Percentiles rank a stretch among this genome's conserved stretches.
Evolutionary conservation across 495 filamentous ascomycete genomes (phyloP).

Genomic region (Durotheca rogersii): DNA sequence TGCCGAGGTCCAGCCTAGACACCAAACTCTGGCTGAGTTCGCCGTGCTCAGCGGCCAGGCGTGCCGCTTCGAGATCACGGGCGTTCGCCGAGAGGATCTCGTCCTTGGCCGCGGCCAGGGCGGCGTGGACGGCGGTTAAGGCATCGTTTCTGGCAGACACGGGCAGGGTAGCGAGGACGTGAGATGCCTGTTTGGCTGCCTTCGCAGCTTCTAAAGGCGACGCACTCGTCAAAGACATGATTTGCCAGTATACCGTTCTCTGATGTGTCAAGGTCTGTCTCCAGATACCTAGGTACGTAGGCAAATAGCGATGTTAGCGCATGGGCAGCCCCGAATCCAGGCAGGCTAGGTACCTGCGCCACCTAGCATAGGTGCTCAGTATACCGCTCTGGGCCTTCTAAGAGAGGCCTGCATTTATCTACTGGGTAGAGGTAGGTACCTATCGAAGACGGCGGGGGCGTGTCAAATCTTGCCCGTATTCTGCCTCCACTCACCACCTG

Average conservation of each 20-base stretch:
- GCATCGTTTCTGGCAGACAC: constrained; percentile 74
- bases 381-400: too few species aligned
- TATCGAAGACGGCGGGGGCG: too few species aligned
- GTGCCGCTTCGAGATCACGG: constrained; percentile 72
- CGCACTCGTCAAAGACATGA: constrained; percentile 77
- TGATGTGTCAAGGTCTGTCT: not conserved
- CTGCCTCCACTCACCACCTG: too few species aligned
- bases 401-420: too few species aligned
- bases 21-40: constrained; percentile 79
- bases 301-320: not conserved
- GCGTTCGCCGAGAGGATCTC: constrained; percentile 84
- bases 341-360: too few species aligned
- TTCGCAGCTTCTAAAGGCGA: constrained; percentile 65
- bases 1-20: constrained; percentile 83
- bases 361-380: too few species aligned
- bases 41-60: constrained; percentile 68
- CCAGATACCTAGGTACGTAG: not conserved
- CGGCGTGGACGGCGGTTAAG: constrained; percentile 74
- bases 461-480: too few species aligned
- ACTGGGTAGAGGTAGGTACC: too few species aligned
- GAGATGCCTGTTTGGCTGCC: constrained; percentile 69
- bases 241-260: not conserved
- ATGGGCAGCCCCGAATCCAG: too few species aligned
- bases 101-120: constrained; percentile 64
- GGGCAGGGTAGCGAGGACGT: constrained; percentile 65